Evolutionary conservation across 2,329 filamentous ascomycete species (phyloP).

Genomic region (Arthrobotrys pseudoclavata): DNA sequence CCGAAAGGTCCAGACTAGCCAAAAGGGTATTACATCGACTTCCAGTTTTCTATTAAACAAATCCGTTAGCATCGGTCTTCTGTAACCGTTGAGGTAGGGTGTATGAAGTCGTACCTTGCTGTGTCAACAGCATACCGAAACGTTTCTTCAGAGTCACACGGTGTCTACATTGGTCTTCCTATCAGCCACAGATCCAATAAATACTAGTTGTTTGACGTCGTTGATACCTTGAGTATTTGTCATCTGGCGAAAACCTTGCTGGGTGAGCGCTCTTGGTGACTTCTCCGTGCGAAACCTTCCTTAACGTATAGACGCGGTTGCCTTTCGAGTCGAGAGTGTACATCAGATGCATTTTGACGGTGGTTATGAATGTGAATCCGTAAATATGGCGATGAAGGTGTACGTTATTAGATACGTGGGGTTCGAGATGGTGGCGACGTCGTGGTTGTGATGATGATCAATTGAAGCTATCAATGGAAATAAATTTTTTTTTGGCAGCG

Average conservation of each 20-base stretch:
- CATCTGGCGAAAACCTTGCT: slow-evolving; percentile 95
- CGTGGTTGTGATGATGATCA: not conserved
- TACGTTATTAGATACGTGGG: not conserved
- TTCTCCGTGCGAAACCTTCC: slow-evolving; percentile 84
- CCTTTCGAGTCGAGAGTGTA: slow-evolving; percentile 86
- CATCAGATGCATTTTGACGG: slow-evolving; percentile 77
- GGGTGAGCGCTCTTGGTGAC: slow-evolving; percentile 97
- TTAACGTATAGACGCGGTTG: slow-evolving; percentile 93
- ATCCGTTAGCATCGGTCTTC: not conserved
- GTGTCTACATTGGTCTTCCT: slow-evolving; percentile 73
- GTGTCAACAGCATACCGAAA: slow-evolving; percentile 87
- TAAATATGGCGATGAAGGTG: not conserved
- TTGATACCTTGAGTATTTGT: slow-evolving; percentile 86
- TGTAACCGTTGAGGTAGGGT: not conserved
- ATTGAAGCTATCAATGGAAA: slow-evolving; percentile 1
- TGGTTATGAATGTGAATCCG: not conserved
- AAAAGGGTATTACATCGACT: slow-evolving; percentile 28
- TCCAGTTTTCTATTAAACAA: slow-evolving; percentile 66
- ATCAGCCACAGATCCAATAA: not conserved
- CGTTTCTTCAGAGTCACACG: slow-evolving; percentile 94
- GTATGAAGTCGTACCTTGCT: slow-evolving; percentile 71
- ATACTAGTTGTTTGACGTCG: not conserved
- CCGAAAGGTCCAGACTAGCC: not conserved
- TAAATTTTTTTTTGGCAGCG: slow-evolving; percentile 25
- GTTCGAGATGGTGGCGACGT: not conserved